Evolutionary conservation across 1,139 yeast genomes (phyloP).

Genomic region (Taiozyma sp.): DNA sequence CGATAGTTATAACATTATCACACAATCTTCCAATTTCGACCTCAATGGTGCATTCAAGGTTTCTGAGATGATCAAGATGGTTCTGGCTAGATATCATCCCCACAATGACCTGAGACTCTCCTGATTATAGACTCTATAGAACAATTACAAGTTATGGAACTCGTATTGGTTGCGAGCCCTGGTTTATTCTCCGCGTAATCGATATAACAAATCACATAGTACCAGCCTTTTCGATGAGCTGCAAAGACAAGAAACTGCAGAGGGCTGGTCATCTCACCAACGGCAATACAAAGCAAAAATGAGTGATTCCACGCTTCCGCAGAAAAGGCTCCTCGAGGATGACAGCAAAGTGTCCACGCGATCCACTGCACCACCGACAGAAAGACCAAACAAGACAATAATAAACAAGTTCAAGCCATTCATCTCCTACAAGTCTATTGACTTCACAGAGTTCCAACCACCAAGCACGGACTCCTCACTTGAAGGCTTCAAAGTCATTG

Average conservation of each 20-base stretch:
- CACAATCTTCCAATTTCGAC: conserved; percentile 2
- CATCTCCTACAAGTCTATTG: conserved; percentile 33
- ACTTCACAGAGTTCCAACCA: conserved; percentile 23
- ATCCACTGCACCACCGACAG: conserved; percentile 8
- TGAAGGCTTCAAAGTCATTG: conserved; percentile 43
- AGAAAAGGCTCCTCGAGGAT: conserved; percentile 9
- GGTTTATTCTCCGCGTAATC: not conserved
- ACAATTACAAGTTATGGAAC: not conserved
- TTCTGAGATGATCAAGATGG: not conserved
- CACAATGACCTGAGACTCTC: not conserved
- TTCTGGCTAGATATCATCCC: not conserved
- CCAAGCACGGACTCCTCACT: conserved; percentile 8
- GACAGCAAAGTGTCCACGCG: not conserved
- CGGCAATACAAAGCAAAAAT: not conserved
- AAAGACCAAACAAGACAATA: conserved; percentile 8
- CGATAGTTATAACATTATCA: not conserved
- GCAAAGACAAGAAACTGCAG: not conserved
- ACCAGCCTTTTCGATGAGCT: too few relatives aligned
- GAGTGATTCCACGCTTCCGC: conserved; percentile 12
- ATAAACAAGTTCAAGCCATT: conserved; percentile 45
- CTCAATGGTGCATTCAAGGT: not conserved
- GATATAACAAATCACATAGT: not conserved
- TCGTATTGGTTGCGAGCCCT: not conserved
- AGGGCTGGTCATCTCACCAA: too few relatives aligned
- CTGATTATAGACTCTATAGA: not conserved